Percentiles rank a stretch among this genome's conserved stretches.
Conservation (phyloP, 2,329 filamentous ascomycete genomes). For the Onygenales sp. region DNA sequence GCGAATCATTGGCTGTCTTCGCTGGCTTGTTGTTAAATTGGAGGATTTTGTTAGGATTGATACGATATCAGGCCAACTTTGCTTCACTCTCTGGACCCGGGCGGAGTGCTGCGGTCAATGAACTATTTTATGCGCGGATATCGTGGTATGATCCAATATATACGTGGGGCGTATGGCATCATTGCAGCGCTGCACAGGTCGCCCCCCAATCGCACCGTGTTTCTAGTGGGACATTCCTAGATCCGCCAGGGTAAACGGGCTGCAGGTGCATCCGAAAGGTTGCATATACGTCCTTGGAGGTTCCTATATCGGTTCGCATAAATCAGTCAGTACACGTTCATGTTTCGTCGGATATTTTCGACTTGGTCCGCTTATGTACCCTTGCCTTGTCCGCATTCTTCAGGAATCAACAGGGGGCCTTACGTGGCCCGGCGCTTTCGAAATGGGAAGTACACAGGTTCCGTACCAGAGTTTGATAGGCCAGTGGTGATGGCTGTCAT, state of each 20-base stretch:
- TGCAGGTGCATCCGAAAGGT: neutral
- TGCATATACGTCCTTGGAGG: neutral
- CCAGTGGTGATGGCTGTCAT: neutral
- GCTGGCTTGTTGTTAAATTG: no score
- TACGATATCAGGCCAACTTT: neutral
- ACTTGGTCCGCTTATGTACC: neutral
- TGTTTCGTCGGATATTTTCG: neutral
- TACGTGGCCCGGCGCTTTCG: neutral
- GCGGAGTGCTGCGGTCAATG: neutral
- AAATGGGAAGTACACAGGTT: neutral
- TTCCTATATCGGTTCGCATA: neutral
- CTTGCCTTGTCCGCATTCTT: neutral
- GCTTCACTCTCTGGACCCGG: neutral
- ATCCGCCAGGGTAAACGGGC: neutral
- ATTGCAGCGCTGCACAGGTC: neutral
- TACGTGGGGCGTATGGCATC: conserved; percentile 2
- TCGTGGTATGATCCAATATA: neutral
- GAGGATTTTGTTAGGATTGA: no score
- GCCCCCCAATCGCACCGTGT: neutral
- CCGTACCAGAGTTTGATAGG: neutral
- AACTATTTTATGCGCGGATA: neutral
- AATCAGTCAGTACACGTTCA: neutral
- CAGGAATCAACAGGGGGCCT: neutral
- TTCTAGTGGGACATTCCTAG: neutral
- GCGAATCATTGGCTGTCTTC: neutral